Evolutionary conservation across 1,139 yeast species (phyloP).

Genomic region (Komagataea norvegica): DNA sequence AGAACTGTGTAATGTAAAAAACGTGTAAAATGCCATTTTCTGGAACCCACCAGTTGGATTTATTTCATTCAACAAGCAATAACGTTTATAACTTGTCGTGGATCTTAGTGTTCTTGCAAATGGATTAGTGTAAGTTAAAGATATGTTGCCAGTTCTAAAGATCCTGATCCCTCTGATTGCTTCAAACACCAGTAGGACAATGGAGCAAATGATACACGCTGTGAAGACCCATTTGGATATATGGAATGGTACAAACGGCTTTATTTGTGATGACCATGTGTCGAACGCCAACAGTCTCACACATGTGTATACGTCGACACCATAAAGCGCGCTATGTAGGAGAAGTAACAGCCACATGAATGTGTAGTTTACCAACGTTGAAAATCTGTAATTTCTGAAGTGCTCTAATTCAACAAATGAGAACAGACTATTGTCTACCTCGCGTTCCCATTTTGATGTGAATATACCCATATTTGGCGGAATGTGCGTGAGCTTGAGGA

Average conservation of each 20-base stretch:
- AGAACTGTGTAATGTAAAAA: slow-evolving; percentile 64
- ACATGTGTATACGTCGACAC: slow-evolving; percentile 77
- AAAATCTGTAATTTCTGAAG: slow-evolving; percentile 50
- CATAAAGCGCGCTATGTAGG: slow-evolving; percentile 56
- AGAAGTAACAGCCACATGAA: slow-evolving; percentile 47
- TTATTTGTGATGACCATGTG: slow-evolving; percentile 60
- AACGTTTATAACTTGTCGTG: slow-evolving; percentile 54
- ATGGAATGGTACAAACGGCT: slow-evolving; percentile 53
- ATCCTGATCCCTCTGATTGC: slow-evolving; percentile 56
- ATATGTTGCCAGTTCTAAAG: slow-evolving; percentile 58
- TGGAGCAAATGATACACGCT: slow-evolving; percentile 76
- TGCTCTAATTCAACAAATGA: slow-evolving; percentile 36
- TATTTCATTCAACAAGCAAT: slow-evolving; percentile 68
- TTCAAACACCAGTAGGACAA: slow-evolving; percentile 54
- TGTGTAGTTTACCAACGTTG: slow-evolving; percentile 52
- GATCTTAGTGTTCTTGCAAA: slow-evolving; percentile 59
- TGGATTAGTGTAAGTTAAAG: slow-evolving; percentile 64
- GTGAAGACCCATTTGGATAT: slow-evolving; percentile 80
- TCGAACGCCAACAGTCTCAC: slow-evolving; percentile 69
- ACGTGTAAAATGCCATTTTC: slow-evolving; percentile 63
- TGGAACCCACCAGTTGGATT: slow-evolving; percentile 62
- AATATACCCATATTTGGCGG: slow-evolving; percentile 11
- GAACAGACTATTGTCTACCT: slow-evolving; percentile 19
- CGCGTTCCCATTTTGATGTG: slow-evolving; percentile 16
- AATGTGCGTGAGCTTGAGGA: too few relatives aligned